phyloP scores from a whole-genome alignment of 2,329 filamentous ascomycete species.

The Paecilomyces sp. region DNA sequence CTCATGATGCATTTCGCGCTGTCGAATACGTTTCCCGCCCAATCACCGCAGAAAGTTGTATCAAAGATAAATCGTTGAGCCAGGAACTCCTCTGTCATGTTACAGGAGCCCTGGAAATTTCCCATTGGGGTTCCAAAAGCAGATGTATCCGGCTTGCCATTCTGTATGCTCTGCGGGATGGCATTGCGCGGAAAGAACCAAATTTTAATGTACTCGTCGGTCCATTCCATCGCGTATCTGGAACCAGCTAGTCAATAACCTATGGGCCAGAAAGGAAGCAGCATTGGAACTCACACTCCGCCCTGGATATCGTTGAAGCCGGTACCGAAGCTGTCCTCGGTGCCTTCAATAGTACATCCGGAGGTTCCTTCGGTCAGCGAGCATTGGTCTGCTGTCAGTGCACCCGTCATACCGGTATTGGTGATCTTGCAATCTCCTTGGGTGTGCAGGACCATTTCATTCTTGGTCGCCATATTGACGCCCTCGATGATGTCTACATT shows the following conservation, averaged over 20 bases:
- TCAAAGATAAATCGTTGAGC: constrained; percentile 40
- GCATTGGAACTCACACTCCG: constrained; percentile 23
- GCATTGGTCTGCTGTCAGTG: constrained; percentile 42
- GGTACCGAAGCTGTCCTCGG: constrained; percentile 41
- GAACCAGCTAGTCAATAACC: neutral
- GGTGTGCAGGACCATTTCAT: constrained; percentile 45
- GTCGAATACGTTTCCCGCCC: constrained; percentile 42
- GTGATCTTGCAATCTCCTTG: constrained; percentile 35
- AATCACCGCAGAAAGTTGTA: constrained; percentile 49
- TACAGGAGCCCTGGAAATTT: constrained; percentile 33
- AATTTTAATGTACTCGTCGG: constrained; percentile 38
- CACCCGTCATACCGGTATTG: constrained; percentile 43
- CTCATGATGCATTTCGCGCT: constrained; percentile 52
- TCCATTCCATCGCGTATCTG: constrained; percentile 42
- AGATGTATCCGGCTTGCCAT: constrained; percentile 35
- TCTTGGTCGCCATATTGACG: constrained; percentile 38
- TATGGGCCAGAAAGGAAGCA: neutral
- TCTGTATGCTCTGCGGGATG: constrained; percentile 40
- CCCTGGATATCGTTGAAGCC: constrained; percentile 46
- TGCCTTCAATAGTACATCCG: constrained; percentile 34
- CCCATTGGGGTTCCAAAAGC: constrained; percentile 41
- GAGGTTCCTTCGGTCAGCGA: constrained; percentile 32
- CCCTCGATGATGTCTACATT: constrained; percentile 41
- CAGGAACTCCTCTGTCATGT: constrained; percentile 32
- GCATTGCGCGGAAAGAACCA: constrained; percentile 42